Base-by-base conservation (phyloP, 257 asterid species). In the Gardenia jasminoides region DNA sequence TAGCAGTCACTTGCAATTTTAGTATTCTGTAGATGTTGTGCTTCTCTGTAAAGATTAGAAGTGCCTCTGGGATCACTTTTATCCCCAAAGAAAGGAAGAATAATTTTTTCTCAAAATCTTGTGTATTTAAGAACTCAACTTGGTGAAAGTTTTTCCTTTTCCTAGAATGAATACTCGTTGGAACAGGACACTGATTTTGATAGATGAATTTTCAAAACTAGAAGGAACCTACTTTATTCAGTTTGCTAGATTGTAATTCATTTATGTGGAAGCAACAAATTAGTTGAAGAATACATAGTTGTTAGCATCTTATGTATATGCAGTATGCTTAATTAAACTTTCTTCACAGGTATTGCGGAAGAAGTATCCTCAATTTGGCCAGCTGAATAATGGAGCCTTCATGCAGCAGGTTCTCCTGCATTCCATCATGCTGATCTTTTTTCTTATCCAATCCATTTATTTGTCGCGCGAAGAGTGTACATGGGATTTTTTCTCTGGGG, bases 281-380 rank as follows among this genome's bases (percentile, higher is more conserved):
- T 47, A n/a, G 24, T 48, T 62, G 44, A 20, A n/a, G 78, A 26
- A 19, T 26, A 33, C 19, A 24, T 75, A 17, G 6, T 61, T 76
- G 36, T 44, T 16, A 39, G 30, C 65, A 30, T 30, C 48, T 48
- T 66, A 28, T 26, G 36, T 43, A 6, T 16, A 36, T 44, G 41
- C 33, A 15, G 24, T 73, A 46, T 43, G 6, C 72, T 66, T 8
- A 33, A 30, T 67, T 52, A 61, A 74, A 30, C 43, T 79, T 67
- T 39, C 76, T 78, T 73, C 81, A 56, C 86, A 96, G 99, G 93
- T 91, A 83, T 80, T 96, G 88, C 93, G 97, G 85, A 92, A 91
- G 74, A 96, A 96, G 87, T 96, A 90, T 82, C 99, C 99, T 85
- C 99, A 96, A 80, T 96, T 96, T 88, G 97, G 98, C 43, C 99